Base-by-base conservation (phyloP, 306 rosid genomes). In the Biancaea sappan region DNA sequence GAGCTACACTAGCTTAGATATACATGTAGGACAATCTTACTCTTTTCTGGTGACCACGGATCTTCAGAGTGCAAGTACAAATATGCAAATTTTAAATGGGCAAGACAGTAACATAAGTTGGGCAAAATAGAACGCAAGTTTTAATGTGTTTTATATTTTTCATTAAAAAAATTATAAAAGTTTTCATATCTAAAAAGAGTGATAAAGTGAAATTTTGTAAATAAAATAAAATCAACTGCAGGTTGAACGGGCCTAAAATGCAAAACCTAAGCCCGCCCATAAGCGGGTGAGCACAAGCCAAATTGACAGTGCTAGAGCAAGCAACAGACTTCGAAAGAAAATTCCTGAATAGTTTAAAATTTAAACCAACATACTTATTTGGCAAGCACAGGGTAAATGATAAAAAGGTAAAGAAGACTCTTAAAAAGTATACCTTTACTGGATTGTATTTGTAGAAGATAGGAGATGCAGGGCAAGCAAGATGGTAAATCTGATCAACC, bases 381-480 rank as follows among this genome's bases (percentile, higher is more conserved):
- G 47, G 62, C 35, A 64, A 47, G 74, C 41, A 66, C 5, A 57
- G 66, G 67, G 25, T 14, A 80, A 66, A 65, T 15, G 57, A 69
- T 54, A 41, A 38, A 70, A 60, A 52, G 29, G 43, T 59, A 68
- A 48, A 51, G 19, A 57, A 85, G 43, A 73, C 44, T 22, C 19
- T n/a, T n/a, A n/a, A 40, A 40, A 69, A 19, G 25, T 69, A 19
- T 61, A 94, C 98, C 98, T 94, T 94, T 6, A 94, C 98, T 37
- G 97, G 97, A 77, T 94, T 94, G 85, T 94, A 90, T 86, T 94
- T 91, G 80, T 94, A 94, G 89, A 91, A 94, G 84, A 94, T 91
- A 40, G 98, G 98, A 63, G 97, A 94, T 34, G 98, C 98, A 0
- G 98, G 98, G 84, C 98, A 94, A 18, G 98, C 98, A 71, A 94